Percentiles rank a stretch among this genome's conserved stretches.
These are phyloP conservation scores for Leishmania turanica DNA, from an alignment of 208 protist species.

Conservation along the genomic window DNA sequence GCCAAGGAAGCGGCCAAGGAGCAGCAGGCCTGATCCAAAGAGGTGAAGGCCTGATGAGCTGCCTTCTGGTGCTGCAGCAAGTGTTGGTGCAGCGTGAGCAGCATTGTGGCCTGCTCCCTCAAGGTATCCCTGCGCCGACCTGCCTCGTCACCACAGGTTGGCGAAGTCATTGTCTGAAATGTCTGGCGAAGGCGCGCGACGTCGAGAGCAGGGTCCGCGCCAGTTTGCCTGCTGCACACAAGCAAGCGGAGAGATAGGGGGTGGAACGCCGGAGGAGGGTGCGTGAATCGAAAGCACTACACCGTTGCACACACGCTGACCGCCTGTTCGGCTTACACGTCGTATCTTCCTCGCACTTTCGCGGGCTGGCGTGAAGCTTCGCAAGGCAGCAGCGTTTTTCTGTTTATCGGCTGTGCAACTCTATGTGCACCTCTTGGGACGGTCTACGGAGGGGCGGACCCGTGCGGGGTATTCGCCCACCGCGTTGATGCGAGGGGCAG, in stretches of 20 bases:
- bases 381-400: neutral
- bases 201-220: neutral
- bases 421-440: neutral
- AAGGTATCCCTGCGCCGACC: neutral
- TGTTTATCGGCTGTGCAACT: neutral
- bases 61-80: constrained; percentile 19
- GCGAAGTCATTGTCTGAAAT: neutral
- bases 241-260: neutral
- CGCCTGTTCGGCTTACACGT: neutral
- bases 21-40: constrained; percentile 22
- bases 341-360: neutral
- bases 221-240: neutral
- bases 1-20: constrained; percentile 7
- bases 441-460: neutral
- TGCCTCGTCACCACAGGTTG: neutral
- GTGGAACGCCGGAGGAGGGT: neutral
- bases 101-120: neutral
- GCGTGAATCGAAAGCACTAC: neutral
- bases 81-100: constrained; percentile 23
- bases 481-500: neutral
- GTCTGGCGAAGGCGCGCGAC: neutral
- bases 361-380: neutral
- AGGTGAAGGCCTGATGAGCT: constrained; percentile 24
- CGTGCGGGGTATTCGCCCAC: neutral
- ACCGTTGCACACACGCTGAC: neutral